These are phyloP conservation scores for Lolium perenne DNA, from an alignment of 176 grass and related monocot genomes.

Conservation along the genomic window DNA sequence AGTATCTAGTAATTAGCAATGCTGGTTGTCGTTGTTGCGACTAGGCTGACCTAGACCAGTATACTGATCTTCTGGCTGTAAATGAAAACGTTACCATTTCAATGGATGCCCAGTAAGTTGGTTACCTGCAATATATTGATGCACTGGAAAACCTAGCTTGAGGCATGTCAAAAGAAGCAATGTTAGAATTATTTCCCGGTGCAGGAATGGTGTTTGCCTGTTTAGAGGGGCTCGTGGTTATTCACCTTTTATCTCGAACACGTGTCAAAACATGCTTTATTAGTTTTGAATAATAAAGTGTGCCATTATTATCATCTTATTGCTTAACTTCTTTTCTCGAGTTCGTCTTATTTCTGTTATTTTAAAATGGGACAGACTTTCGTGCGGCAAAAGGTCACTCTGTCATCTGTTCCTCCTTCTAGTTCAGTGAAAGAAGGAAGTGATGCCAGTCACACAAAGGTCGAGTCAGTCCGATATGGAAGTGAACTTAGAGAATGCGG, in stretches of 20 bases:
- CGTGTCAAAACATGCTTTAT: conserved; percentile 12
- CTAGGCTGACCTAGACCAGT: not conserved
- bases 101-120: conserved; percentile 16
- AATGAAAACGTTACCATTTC: conserved; percentile 31
- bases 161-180: not conserved
- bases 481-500: conserved; percentile 67
- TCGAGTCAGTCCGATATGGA: conserved; percentile 56
- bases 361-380: conserved; percentile 88
- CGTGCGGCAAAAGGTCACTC: conserved; percentile 89
- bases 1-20: conserved; percentile 23
- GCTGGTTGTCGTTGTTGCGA: not conserved
- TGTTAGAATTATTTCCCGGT: conserved; percentile 6
- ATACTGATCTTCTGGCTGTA: not conserved
- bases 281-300: not conserved
- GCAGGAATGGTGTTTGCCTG: conserved; percentile 18
- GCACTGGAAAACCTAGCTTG: conserved; percentile 9
- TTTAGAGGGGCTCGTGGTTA: conserved; percentile 21
- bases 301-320: not conserved
- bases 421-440: conserved; percentile 64
- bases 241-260: conserved; percentile 2
- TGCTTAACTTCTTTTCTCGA: conserved; percentile 33
- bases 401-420: conserved; percentile 65
- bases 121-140: conserved; percentile 24
- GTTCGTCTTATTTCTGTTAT: conserved; percentile 48
- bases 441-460: conserved; percentile 51